Evolutionary conservation across 441 rosid species (phyloP), one percentile per base, ranked within the genome.

Genomic region (Jatropha multifida): DNA sequence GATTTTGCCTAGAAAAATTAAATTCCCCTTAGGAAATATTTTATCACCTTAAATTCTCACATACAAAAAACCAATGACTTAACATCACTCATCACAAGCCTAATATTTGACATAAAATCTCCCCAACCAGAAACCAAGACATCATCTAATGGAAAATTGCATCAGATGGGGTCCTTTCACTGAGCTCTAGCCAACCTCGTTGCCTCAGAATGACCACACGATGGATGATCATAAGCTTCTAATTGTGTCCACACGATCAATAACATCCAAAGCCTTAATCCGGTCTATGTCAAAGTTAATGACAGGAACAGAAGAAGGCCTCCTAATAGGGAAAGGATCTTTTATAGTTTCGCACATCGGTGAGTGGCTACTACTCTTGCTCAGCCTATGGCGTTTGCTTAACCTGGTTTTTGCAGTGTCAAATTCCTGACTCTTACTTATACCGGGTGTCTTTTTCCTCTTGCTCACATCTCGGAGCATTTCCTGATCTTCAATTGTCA

Each of bases 361-460:
- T n/a, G 98, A 95, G 80, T 95, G 94, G 84, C 90, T 95, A 69
- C 89, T 93, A 86, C 99, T 95, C 81, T 92, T 95, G 60, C 90
- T 90, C 84, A 89, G 88, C 84, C 99, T 85, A 56, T 93, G 94
- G 71, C 88, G 93, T 84, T 88, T 89, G 78, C 86, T 69, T 62
- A 88, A 77, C 88, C 90, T 81, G 72, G 83, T 61, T 80, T 83
- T 91, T 48, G 85, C 90, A 18, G 89, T 88, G 68, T 85, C 87
- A 38, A 93, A 88, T 82, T 93, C 99, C 85, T 95, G 99, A 81
- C 98, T 93, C 90, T 93, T 93, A 76, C 99, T 95, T 63, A 93
- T 93, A 58, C 99, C 98, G 2, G 98, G 98, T 4, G 88, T 77
- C 74, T 89, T 90, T 69, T 87, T 94, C 83, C 94, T 87, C 87